Conservation (phyloP, 2,329 filamentous ascomycete species). For the Fusarium chaquense region DNA sequence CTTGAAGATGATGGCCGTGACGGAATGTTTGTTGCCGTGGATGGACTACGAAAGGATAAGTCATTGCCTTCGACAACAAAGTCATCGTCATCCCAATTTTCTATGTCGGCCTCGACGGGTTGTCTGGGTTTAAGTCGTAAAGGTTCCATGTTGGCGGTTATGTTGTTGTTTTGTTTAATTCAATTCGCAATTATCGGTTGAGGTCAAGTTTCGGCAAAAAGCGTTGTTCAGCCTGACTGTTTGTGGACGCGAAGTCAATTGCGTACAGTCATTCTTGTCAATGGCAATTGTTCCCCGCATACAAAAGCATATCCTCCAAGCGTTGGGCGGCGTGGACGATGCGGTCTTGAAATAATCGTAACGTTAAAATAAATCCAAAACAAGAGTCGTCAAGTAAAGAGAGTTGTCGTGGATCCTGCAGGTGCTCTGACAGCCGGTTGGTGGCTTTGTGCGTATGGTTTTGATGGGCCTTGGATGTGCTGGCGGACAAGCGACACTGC, state of each 20-base stretch:
- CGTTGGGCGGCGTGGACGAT: slow-evolving; percentile 27
- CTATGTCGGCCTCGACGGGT: slow-evolving; percentile 71
- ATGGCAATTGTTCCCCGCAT: slow-evolving; percentile 43
- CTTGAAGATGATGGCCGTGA: slow-evolving; percentile 56
- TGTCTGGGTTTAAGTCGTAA: slow-evolving; percentile 65
- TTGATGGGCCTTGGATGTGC: slow-evolving; percentile 26
- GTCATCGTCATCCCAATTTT: slow-evolving; percentile 85
- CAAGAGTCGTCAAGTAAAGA: slow-evolving; percentile 14
- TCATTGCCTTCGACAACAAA: slow-evolving; percentile 77
- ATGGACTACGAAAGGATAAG: slow-evolving; percentile 68
- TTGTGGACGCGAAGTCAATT: slow-evolving; percentile 45
- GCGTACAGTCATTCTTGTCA: slow-evolving; percentile 49
- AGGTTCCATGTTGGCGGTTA: slow-evolving; percentile 62
- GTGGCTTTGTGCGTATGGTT: slow-evolving; percentile 20
- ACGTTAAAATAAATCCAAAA: slow-evolving; percentile 23
- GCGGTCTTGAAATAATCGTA: background rate
- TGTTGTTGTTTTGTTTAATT: slow-evolving; percentile 16
- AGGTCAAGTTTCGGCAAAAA: slow-evolving; percentile 27
- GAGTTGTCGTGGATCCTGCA: slow-evolving; percentile 19
- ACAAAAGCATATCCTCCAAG: slow-evolving; percentile 43
- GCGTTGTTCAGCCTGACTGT: slow-evolving; percentile 34
- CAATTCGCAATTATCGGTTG: slow-evolving; percentile 23
- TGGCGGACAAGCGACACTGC: slow-evolving; percentile 31
- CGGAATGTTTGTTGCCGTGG: slow-evolving; percentile 57
- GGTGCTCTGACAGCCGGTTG: slow-evolving; percentile 20